A percentile compares a stretch with the other conserved stretches of the same genome.
Conservation (phyloP, 192 early-diverging fungal species). For the Coemansia sp. region DNA sequence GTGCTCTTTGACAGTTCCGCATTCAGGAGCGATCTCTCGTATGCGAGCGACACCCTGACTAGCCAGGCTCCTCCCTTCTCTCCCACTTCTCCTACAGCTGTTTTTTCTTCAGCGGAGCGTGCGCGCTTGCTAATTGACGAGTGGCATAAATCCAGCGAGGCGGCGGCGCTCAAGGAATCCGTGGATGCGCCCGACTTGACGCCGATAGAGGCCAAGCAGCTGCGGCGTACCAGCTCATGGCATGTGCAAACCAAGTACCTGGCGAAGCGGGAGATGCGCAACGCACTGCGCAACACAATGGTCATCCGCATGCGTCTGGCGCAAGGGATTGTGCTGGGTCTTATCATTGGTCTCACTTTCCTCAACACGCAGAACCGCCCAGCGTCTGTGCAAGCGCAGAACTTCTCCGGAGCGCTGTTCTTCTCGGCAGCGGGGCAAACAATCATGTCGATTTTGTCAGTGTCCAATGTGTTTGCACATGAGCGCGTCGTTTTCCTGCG, state of each 20-base stretch:
- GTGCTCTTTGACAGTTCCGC: slow-evolving; percentile 53
- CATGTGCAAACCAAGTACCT: slow-evolving; percentile 48
- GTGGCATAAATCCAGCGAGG: slow-evolving; percentile 47
- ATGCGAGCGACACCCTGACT: too few relatives aligned
- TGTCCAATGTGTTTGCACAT: slow-evolving; percentile 55
- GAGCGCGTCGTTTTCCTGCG: slow-evolving; percentile 60
- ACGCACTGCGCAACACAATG: slow-evolving; percentile 56
- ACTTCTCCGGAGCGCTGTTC: slow-evolving; percentile 58
- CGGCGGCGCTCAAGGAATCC: slow-evolving; percentile 10
- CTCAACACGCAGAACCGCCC: slow-evolving; percentile 48
- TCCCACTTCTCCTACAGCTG: too few relatives aligned
- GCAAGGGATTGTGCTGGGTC: slow-evolving; percentile 52
- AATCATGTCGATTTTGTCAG: slow-evolving; percentile 47
- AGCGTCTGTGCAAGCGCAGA: slow-evolving; percentile 44
- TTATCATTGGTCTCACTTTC: slow-evolving; percentile 59
- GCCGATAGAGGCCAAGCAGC: slow-evolving; percentile 19
- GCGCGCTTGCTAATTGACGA: slow-evolving; percentile 23
- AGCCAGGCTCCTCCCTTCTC: too few relatives aligned
- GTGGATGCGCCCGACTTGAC: slow-evolving; percentile 30
- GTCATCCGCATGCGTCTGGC: slow-evolving; percentile 47
- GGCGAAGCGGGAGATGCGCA: slow-evolving; percentile 40
- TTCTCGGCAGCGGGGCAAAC: slow-evolving; percentile 53
- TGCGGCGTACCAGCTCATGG: slow-evolving; percentile 29
- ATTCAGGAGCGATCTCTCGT: neutral
- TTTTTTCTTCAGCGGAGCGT: slow-evolving; percentile 9